Conservation (phyloP, 768 basidiomycete species). For the Amanita pseudoporphyria region DNA sequence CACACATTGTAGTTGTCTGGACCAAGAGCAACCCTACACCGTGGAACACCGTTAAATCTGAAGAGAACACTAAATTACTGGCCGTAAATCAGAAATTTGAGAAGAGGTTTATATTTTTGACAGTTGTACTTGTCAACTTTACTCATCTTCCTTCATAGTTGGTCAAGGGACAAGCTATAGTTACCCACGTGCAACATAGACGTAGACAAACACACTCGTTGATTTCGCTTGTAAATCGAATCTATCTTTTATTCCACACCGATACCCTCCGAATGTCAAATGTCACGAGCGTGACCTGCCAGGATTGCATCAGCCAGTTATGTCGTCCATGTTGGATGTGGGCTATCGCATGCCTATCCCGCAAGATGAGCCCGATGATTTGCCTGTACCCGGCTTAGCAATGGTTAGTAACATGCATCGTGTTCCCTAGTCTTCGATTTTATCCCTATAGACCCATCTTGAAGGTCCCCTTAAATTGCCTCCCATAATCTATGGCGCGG, state of each 20-base stretch:
- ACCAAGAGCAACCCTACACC: constrained; percentile 73
- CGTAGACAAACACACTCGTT: background rate
- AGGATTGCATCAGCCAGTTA: background rate
- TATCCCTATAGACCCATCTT: constrained; percentile 19
- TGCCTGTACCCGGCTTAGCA: constrained; percentile 26
- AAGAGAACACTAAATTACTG: constrained; percentile 66
- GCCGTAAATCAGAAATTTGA: constrained; percentile 66
- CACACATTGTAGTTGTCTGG: constrained; percentile 35
- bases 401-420: constrained; percentile 24
- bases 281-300: constrained; percentile 5
- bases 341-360: constrained; percentile 9
- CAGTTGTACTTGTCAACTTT: constrained; percentile 4
- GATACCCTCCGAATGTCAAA: no score
- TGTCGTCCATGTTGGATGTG: constrained; percentile 3
- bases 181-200: background rate
- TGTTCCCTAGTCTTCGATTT: background rate
- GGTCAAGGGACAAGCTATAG: constrained; percentile 69
- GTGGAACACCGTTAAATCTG: constrained; percentile 74
- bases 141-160: constrained; percentile 32
- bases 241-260: background rate
- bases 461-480: constrained; percentile 30
- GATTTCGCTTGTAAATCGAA: background rate
- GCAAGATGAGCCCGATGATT: constrained; percentile 25
- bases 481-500: constrained; percentile 62
- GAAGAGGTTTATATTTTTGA: constrained; percentile 43